Percentiles rank a stretch among this genome's conserved stretches.
Conservation (phyloP, 2,329 filamentous ascomycete species). For the Calonectria pauciramosa region DNA sequence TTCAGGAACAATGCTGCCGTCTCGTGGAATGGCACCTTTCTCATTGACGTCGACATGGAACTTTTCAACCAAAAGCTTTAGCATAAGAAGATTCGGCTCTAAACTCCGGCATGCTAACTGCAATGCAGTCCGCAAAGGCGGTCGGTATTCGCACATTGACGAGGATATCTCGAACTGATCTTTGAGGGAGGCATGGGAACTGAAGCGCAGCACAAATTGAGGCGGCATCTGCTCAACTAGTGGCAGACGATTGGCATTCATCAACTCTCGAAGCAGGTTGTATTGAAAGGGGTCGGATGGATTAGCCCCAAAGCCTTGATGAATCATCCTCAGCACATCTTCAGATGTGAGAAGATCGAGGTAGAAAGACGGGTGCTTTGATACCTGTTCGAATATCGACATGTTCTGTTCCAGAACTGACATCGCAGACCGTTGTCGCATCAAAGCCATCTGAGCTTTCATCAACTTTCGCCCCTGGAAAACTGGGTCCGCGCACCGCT, state of each 20-base stretch:
- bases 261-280: slow-evolving; percentile 5
- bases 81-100: slow-evolving; percentile 29
- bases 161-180: neutral
- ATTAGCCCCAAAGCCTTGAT: neutral
- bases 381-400: neutral
- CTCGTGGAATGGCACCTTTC: neutral
- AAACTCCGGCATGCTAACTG: slow-evolving; percentile 18
- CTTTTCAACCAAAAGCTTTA: slow-evolving; percentile 31
- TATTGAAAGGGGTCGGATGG: neutral
- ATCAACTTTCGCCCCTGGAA: neutral
- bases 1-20: neutral
- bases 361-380: neutral
- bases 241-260: slow-evolving; percentile 16
- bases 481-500: neutral
- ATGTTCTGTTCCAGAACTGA: neutral
- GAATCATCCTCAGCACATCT: slow-evolving; percentile 20
- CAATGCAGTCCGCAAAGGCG: slow-evolving; percentile 6
- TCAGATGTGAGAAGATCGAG: slow-evolving; percentile 12
- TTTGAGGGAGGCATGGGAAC: slow-evolving; percentile 8
- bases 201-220: slow-evolving; percentile 18
- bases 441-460: slow-evolving; percentile 30
- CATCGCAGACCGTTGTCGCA: slow-evolving; percentile 17
- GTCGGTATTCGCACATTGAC: accelerated
- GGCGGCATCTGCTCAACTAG: slow-evolving; percentile 13
- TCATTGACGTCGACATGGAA: slow-evolving; percentile 34